Evolutionary conservation across 106 monocot genomes (phyloP).

Genomic region (Dendrobium chrysotoxum): DNA sequence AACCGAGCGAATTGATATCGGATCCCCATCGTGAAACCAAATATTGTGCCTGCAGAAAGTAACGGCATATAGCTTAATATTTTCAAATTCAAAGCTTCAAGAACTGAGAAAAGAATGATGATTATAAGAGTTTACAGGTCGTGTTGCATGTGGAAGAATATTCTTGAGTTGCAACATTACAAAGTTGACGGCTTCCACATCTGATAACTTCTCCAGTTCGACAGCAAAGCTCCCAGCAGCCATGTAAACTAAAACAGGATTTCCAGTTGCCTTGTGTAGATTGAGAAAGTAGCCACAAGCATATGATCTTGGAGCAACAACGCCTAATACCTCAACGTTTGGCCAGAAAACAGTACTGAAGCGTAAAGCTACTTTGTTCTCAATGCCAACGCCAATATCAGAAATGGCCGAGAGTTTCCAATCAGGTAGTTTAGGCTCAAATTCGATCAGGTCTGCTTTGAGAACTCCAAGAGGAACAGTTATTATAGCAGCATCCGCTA

Average conservation of each 20-base stretch:
- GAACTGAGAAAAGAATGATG: background rate
- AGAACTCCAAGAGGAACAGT: slow-evolving; percentile 94
- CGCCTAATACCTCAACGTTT: slow-evolving; percentile 89
- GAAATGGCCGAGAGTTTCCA: slow-evolving; percentile 85
- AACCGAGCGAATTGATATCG: slow-evolving; percentile 67
- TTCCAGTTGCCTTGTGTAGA: slow-evolving; percentile 89
- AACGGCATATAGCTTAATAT: background rate
- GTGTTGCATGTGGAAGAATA: slow-evolving; percentile 69
- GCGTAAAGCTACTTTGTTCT: slow-evolving; percentile 87
- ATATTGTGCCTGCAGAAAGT: slow-evolving; percentile 40
- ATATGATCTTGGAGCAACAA: slow-evolving; percentile 67
- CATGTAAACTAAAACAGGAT: slow-evolving; percentile 89
- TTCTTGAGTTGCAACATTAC: slow-evolving; percentile 78
- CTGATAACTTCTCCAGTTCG: slow-evolving; percentile 80
- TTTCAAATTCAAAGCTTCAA: background rate
- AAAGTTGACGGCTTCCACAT: slow-evolving; percentile 56
- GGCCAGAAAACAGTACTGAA: slow-evolving; percentile 86
- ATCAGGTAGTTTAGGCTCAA: slow-evolving; percentile 76
- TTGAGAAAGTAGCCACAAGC: slow-evolving; percentile 95
- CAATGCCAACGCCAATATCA: slow-evolving; percentile 83
- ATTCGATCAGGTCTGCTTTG: slow-evolving; percentile 74
- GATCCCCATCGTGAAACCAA: slow-evolving; percentile 87
- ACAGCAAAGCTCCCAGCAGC: slow-evolving; percentile 82
- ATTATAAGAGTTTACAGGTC: slow-evolving; percentile 46
- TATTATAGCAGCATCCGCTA: slow-evolving; percentile 83